A percentile compares a stretch with the other conserved stretches of the same genome.
phyloP scores from a whole-genome alignment of 768 basidiomycete genomes.

The Boletus sensibilis region DNA sequence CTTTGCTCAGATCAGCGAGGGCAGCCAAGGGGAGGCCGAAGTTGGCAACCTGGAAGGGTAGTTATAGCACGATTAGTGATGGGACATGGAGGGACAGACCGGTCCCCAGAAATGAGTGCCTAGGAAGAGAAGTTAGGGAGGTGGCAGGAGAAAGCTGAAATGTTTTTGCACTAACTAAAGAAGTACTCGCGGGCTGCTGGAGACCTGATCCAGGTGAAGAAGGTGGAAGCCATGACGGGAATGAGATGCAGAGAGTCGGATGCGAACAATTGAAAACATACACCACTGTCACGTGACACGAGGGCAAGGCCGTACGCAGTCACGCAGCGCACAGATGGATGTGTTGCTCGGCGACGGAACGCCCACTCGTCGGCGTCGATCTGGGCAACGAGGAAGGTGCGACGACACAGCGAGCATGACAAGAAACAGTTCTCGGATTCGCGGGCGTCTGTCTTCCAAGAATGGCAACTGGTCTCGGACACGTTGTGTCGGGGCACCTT shows the following conservation, averaged over 20 bases:
- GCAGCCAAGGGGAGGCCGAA: constrained; percentile 98
- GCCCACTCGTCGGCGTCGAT: not conserved
- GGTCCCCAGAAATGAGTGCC: constrained; percentile 99
- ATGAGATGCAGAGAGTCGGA: not conserved
- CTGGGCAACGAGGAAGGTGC: not conserved
- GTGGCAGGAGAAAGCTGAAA: constrained; percentile 1
- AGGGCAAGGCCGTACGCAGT: not conserved
- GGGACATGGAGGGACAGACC: constrained; percentile 48
- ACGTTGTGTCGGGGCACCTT: constrained; percentile 22
- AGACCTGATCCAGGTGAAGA: constrained; percentile 86
- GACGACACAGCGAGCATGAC: not conserved
- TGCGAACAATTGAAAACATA: not conserved
- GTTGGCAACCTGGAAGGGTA: constrained; percentile 76
- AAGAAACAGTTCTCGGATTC: not conserved
- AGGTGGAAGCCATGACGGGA: constrained; percentile 71
- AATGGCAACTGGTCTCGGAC: constrained; percentile 30
- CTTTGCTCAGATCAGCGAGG: constrained; percentile 83
- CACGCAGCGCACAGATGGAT: not conserved
- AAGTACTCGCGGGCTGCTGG: constrained; percentile 93
- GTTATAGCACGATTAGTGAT: constrained; percentile 1
- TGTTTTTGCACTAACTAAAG: constrained; percentile 67
- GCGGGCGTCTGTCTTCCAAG: constrained; percentile 25
- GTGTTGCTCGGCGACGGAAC: not conserved
- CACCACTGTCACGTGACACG: constrained; percentile 13
- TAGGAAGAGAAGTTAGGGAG: constrained; percentile 35